phyloP scores from a whole-genome alignment of 345 rosid genomes.

The Citrus sp. region DNA sequence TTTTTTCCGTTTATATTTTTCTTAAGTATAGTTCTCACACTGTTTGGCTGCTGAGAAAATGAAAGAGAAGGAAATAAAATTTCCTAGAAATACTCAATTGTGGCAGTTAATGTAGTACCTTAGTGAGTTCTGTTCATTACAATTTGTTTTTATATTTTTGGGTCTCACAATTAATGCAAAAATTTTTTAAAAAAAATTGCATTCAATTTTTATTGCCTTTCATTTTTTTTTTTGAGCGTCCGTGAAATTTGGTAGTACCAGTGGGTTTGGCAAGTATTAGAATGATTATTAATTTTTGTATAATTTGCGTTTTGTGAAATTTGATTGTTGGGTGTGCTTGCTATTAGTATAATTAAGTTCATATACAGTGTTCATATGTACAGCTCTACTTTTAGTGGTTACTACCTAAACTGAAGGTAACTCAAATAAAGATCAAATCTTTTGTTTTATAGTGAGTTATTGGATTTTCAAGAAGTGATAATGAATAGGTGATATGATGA shows the following conservation, averaged over 20 bases:
- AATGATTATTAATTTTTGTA: neutral
- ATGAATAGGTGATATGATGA: neutral
- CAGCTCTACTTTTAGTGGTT: neutral
- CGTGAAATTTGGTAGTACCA: neutral
- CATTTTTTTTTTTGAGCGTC: neutral
- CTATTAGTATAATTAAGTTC: neutral
- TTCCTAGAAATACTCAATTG: neutral
- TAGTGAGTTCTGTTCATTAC: neutral
- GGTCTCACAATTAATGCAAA: neutral
- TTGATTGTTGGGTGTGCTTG: neutral
- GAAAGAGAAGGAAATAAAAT: neutral
- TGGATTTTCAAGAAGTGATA: neutral
- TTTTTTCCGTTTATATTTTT: neutral
- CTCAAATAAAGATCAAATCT: neutral
- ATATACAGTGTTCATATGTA: neutral
- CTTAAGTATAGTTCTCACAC: too few species aligned
- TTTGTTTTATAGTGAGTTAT: neutral
- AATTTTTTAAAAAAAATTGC: neutral
- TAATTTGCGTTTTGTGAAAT: neutral
- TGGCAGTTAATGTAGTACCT: neutral
- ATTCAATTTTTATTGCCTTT: too few species aligned
- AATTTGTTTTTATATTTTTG: neutral
- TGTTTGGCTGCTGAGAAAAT: neutral
- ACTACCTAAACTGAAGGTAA: neutral
- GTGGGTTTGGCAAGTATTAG: neutral